Percentiles rank a stretch among this genome's conserved stretches.
Conservation (phyloP, 2,329 filamentous ascomycete genomes). For the Pseudogymnoascus sp. region DNA sequence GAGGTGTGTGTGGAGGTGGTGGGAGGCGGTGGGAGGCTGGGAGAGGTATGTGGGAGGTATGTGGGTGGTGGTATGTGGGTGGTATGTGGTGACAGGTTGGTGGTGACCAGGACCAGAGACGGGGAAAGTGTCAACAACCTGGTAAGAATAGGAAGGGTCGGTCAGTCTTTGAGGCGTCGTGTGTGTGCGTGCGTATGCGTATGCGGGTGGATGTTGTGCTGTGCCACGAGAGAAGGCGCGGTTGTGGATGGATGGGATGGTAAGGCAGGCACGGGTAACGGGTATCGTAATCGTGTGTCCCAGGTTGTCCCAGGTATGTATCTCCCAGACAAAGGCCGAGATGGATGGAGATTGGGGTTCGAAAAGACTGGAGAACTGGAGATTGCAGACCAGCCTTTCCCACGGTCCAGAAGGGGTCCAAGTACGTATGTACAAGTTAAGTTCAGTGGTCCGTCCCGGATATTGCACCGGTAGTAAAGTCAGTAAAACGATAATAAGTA, state of each 20-base stretch:
- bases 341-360: not conserved
- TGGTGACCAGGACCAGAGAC: not conserved
- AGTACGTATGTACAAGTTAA: no score
- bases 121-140: not conserved
- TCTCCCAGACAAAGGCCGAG: no score
- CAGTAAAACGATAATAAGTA: not conserved
- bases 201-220: not conserved
- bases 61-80: no score
- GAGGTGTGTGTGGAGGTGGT: not conserved
- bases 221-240: not conserved
- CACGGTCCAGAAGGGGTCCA: not conserved
- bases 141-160: no score
- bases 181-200: constrained; percentile 9
- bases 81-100: no score
- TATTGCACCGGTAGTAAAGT: not conserved
- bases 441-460: no score
- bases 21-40: not conserved
- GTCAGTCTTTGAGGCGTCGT: constrained; percentile 12
- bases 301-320: not conserved
- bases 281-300: not conserved
- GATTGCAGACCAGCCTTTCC: not conserved
- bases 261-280: not conserved
- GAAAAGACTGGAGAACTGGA: no score
- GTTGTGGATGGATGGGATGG: not conserved
- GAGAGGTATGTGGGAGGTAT: no score